Conservation (phyloP, 2,329 filamentous ascomycete genomes). For the Fusarium nodosum region DNA sequence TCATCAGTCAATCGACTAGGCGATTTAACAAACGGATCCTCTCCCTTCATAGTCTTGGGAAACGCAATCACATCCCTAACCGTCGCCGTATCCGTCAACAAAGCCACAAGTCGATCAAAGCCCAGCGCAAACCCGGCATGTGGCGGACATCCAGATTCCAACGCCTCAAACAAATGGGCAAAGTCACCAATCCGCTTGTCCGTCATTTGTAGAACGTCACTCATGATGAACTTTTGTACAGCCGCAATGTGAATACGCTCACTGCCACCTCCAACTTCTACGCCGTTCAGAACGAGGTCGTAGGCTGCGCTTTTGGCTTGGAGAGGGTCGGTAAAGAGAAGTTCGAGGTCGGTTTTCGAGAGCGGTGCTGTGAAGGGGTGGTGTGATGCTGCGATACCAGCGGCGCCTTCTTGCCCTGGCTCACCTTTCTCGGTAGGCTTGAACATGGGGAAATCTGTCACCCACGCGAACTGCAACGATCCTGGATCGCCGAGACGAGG, state of each 20-base stretch:
- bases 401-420: constrained; percentile 83
- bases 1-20: constrained; percentile 76
- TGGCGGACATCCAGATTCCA: constrained; percentile 89
- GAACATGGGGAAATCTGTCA: constrained; percentile 93
- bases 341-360: constrained; percentile 76
- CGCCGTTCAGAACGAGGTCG: constrained; percentile 94
- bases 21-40: constrained; percentile 85
- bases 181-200: constrained; percentile 82
- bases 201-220: constrained; percentile 84
- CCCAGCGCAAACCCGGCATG: constrained; percentile 95
- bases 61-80: constrained; percentile 97
- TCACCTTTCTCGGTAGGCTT: constrained; percentile 74
- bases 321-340: constrained; percentile 79
- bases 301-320: constrained; percentile 87
- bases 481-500: constrained; percentile 55
- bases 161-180: constrained; percentile 83
- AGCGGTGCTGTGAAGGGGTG: constrained; percentile 96
- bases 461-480: constrained; percentile 81
- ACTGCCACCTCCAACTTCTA: constrained; percentile 93
- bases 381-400: constrained; percentile 88
- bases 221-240: constrained; percentile 87
- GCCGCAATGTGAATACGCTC: constrained; percentile 88
- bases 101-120: constrained; percentile 86
- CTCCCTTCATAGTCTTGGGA: constrained; percentile 91
- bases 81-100: constrained; percentile 81